Evolutionary conservation across 495 filamentous ascomycete genomes (phyloP), one percentile per base, ranked within the genome.

Genomic region (Penicillium simplicissimum): DNA sequence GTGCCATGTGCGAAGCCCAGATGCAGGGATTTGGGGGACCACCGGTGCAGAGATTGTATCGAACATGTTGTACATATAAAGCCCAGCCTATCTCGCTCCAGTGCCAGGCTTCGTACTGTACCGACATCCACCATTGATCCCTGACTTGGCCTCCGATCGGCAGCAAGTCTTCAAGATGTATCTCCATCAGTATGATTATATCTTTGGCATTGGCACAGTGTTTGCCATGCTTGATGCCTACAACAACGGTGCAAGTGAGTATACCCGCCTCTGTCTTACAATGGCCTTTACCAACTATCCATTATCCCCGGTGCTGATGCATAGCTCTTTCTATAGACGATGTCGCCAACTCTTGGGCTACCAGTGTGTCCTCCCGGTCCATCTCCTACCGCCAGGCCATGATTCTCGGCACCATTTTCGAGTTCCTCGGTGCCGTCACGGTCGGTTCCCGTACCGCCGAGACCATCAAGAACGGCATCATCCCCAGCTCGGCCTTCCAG

Each of bases 291-390:
- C 31, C 15, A 35, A n/a, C n/a, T 52, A 15, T 8, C 17, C 42
- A 17, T 13, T 21, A 33, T 21, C 13, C 1, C 13, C 23, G 35
- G 14, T 17, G n/a, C 45, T 59, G 15, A 51, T 43, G 14, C 3
- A 55, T 19, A 4, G 52, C 15, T 36, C 38, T 36, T 38, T 21
- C 40, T 28, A 60, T 35, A 81, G 76, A 91, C 75, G 89, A 92
- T 88, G 89, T 91, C 34, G 89, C 89, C 63, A 92, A 92, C 77
- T 82, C 87, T 25, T 90, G 84, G 80, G 88, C 88, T 4, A 90
- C 88, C 57, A 86, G 82, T 63, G 87, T 90, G 52, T 87, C 86
- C 17, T 89, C 88, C 7, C 78, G 87, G 25, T 90, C 88, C 48
- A 70, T 90, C 63, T 83, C 85, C n/a, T 81, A 87, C 63, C 55